Conservation (phyloP, 2,329 filamentous ascomycete genomes). For the Fusarium musae region DNA sequence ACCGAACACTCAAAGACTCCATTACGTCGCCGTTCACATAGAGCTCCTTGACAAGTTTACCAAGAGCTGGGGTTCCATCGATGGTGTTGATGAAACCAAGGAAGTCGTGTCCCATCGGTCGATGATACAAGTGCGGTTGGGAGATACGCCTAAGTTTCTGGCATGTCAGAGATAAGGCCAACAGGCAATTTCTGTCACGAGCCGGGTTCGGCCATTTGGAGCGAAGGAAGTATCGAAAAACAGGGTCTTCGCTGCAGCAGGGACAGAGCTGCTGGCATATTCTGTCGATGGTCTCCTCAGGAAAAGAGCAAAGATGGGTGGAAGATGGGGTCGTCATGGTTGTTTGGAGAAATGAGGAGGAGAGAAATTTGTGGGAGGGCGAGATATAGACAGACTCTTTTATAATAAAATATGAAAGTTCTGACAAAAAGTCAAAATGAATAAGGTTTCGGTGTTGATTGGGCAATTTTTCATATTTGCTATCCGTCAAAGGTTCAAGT, state of each 20-base stretch:
- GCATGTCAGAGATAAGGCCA: not conserved
- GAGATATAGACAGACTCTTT: rapidly evolving
- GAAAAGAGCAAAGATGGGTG: not conserved
- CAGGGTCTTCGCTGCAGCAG: not conserved
- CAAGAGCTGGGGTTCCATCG: rapidly evolving
- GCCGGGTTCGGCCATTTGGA: rapidly evolving
- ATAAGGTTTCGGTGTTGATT: not conserved
- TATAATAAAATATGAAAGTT: not conserved
- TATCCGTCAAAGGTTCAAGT: not conserved
- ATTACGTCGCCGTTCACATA: not conserved
- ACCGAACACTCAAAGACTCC: not conserved
- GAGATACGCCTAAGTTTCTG: not conserved
- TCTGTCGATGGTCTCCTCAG: not conserved
- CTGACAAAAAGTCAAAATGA: not conserved
- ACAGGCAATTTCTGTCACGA: not conserved
- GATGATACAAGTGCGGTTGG: not conserved
- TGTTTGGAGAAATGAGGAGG: not conserved
- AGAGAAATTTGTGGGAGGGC: not conserved
- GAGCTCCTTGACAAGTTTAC: not conserved
- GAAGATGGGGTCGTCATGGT: not conserved
- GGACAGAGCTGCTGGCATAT: not conserved
- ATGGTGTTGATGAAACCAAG: not conserved
- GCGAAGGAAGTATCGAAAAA: not conserved
- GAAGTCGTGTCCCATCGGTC: not conserved
- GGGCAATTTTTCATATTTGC: not conserved